Evolutionary conservation across 768 basidiomycete species (phyloP).

Genomic region (Strobilomyces dryophilus): DNA sequence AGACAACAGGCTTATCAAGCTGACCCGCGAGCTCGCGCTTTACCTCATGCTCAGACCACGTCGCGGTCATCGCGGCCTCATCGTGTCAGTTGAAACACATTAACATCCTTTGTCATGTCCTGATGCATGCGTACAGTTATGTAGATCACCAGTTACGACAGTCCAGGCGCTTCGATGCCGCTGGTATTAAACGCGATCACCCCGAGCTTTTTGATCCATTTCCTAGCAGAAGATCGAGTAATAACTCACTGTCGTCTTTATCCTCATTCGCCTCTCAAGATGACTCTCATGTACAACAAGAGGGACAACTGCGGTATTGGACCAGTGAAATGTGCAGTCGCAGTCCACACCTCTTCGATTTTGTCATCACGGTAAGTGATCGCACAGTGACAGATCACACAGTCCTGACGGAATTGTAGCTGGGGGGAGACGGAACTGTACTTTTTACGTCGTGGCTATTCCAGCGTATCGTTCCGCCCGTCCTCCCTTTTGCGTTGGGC

Average conservation of each 20-base stretch:
- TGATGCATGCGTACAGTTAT: conserved; percentile 52
- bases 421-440: conserved; percentile 97
- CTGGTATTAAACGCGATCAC: conserved; percentile 78
- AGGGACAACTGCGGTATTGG: conserved; percentile 97
- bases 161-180: conserved; percentile 93
- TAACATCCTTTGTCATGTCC: conserved; percentile 3
- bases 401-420: conserved; percentile 42
- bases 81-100: conserved; percentile 58
- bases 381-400: background rate
- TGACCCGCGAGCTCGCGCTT: conserved; percentile 90
- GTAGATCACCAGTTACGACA: conserved; percentile 88
- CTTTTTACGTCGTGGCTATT: conserved; percentile 99
- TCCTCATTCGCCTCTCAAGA: conserved; percentile 43
- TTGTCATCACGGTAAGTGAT: conserved; percentile 86
- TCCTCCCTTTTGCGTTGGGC: conserved; percentile 94
- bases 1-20: conserved; percentile 92
- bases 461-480: conserved; percentile 97
- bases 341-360: conserved; percentile 92
- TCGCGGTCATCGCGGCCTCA: conserved; percentile 67
- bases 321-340: conserved; percentile 92
- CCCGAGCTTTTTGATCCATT: conserved; percentile 85
- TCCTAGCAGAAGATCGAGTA: conserved; percentile 67
- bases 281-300: conserved; percentile 41
- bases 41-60: conserved; percentile 92
- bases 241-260: conserved; percentile 54